These are phyloP conservation scores for Erythrophleum fordii DNA, from an alignment of 306 rosid species.

Conservation along the genomic window DNA sequence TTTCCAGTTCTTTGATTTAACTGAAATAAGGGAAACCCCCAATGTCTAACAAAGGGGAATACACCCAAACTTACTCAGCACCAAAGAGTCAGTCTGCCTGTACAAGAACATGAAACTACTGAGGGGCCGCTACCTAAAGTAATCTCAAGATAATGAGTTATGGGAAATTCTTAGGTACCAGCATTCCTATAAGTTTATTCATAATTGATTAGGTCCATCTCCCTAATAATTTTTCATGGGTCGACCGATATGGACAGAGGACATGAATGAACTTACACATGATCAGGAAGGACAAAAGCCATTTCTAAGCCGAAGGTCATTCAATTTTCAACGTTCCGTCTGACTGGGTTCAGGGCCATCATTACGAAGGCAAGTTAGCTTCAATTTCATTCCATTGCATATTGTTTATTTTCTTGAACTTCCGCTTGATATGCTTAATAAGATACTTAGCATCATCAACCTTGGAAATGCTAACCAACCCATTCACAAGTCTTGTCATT, in stretches of 20 bases:
- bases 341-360: constrained; percentile 14
- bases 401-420: constrained; percentile 43
- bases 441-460: constrained; percentile 63
- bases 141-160: neutral
- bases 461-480: constrained; percentile 61
- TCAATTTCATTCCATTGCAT: constrained; percentile 73
- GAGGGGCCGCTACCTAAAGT: neutral
- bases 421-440: constrained; percentile 64
- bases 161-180: neutral
- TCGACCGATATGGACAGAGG: constrained; percentile 10
- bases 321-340: constrained; percentile 18
- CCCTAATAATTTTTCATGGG: neutral
- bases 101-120: neutral
- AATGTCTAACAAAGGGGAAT: neutral
- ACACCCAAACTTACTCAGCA: constrained; percentile 14
- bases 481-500: constrained; percentile 71
- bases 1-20: too few relatives aligned
- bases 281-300: neutral
- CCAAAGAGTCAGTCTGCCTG: neutral
- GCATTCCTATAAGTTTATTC: neutral
- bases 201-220: neutral
- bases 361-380: constrained; percentile 63
- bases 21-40: too few relatives aligned
- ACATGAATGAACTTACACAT: constrained; percentile 16
- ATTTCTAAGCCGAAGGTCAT: constrained; percentile 4